Evolutionary conservation across 2,329 filamentous ascomycete species (phyloP).

Genomic region (Fusarium caatingaense): DNA sequence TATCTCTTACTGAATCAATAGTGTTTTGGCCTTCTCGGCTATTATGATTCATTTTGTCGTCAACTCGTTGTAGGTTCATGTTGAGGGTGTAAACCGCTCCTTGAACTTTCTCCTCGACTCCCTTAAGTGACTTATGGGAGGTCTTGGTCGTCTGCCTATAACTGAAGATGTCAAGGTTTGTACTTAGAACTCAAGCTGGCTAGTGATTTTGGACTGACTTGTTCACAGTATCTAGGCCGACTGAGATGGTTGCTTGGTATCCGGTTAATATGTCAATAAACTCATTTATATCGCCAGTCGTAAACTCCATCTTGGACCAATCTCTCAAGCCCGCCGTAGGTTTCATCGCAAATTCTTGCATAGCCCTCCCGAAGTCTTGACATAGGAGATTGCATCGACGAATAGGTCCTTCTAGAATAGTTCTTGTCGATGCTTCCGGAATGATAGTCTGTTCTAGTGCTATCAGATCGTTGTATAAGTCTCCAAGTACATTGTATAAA

Average conservation of each 20-base stretch:
- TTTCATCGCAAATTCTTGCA: constrained; percentile 50
- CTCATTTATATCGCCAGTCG: constrained; percentile 53
- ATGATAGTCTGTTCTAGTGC: constrained; percentile 43
- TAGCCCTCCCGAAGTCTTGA: constrained; percentile 51
- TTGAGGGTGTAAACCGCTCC: constrained; percentile 52
- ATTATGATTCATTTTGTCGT: constrained; percentile 49
- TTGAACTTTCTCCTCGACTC: constrained; percentile 54
- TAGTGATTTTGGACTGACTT: constrained; percentile 46
- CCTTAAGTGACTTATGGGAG: constrained; percentile 47
- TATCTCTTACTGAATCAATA: constrained; percentile 29
- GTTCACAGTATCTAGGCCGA: constrained; percentile 52
- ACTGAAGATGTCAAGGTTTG: constrained; percentile 1
- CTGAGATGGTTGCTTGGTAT: constrained; percentile 55
- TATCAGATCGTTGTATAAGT: constrained; percentile 49
- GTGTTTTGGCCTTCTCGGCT: constrained; percentile 27
- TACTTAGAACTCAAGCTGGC: constrained; percentile 3
- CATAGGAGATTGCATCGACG: constrained; percentile 52
- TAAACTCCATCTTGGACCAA: constrained; percentile 57
- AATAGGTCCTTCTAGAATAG: constrained; percentile 52
- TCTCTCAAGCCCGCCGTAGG: constrained; percentile 52
- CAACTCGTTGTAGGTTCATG: constrained; percentile 50
- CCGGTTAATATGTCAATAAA: constrained; percentile 53
- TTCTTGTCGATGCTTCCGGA: constrained; percentile 44
- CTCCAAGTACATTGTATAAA: constrained; percentile 50
- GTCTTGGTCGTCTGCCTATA: constrained; percentile 49